Base-by-base conservation (phyloP, 148 eudicot genomes). In the Vaccinium myrtillus region DNA sequence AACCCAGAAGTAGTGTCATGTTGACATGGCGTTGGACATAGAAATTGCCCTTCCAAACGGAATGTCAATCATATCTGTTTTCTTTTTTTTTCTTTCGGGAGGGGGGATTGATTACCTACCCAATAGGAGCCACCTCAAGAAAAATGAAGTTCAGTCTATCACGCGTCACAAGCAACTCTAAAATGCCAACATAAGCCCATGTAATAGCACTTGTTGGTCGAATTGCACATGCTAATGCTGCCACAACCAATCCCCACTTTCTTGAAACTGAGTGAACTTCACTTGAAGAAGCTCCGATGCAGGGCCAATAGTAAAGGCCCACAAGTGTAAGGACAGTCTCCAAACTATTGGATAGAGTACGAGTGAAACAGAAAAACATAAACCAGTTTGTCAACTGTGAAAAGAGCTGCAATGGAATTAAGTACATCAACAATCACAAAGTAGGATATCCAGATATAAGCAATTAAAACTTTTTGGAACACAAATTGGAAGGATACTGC, bases 151-250 rank as follows among this genome's bases (percentile, higher is more conserved):
- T 96, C 75, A 92, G 58, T 86, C 87, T 90, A 75, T 94, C 91
- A 55, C 87, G 85, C 55, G 94, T 86, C 85, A 61, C 46, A 55
- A 87, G 76, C 83, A 96, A 80, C 94, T 96, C 95, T 79, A 92
- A 80, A 69, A 93, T 55, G 77, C 97, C 97, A 84, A 94, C 88
- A 90, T 96, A 96, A 65, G 90, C 84, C 99, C 99, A 96, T 84
- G 92, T 91, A 82, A 94, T 92, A 70, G 98, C 99, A 83, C 97
- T 93, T 86, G 99, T 97, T 78, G 98, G 98, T 58, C 98, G 93
- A 87, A 95, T 86, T 10, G 98, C 92, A 92, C 98, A 94, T 79
- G 98, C 93, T 79, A 97, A 56, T 81, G 98, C 98, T 81, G 98
- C 98, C 83, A 89, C 14, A 88, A 83, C 84, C 92, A 95, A 88